phyloP scores from a whole-genome alignment of 176 grass and related monocot genomes.

The Eleusine indica region DNA sequence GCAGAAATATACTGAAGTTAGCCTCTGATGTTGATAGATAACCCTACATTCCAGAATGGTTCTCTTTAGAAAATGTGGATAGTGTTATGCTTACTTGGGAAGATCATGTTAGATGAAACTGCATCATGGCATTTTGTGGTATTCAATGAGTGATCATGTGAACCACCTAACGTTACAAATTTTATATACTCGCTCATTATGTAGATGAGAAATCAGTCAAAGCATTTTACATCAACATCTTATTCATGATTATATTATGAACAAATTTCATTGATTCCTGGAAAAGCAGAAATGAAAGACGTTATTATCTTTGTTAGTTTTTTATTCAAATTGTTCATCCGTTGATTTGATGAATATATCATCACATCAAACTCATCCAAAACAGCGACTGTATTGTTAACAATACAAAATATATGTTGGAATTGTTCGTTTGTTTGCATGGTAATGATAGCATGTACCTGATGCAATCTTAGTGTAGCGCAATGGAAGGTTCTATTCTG shows the following conservation, averaged over 20 bases:
- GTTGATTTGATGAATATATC: not conserved
- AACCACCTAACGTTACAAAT: not conserved
- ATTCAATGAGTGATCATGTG: not conserved
- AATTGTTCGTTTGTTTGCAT: not conserved
- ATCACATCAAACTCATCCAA: not conserved
- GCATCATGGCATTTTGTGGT: constrained; percentile 1
- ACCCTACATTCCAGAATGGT: not conserved
- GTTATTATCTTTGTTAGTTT: not conserved
- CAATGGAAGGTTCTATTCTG: not conserved
- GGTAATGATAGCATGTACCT: not conserved
- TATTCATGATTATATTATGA: not conserved
- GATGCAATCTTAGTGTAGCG: not conserved
- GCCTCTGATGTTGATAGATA: not conserved
- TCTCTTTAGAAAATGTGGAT: not conserved
- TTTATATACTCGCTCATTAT: not conserved
- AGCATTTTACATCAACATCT: not conserved
- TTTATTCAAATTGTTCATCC: constrained; percentile 19
- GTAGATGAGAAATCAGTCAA: not conserved
- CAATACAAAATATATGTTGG: constrained; percentile 13
- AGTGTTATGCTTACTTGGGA: not conserved
- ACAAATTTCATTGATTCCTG: not conserved
- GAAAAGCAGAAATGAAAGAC: not conserved
- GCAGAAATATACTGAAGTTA: not conserved
- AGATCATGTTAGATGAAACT: not conserved
- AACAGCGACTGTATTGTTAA: not conserved